These are phyloP conservation scores for Didymella sp. DNA, from an alignment of 2,329 filamentous ascomycete genomes.

Conservation along the genomic window DNA sequence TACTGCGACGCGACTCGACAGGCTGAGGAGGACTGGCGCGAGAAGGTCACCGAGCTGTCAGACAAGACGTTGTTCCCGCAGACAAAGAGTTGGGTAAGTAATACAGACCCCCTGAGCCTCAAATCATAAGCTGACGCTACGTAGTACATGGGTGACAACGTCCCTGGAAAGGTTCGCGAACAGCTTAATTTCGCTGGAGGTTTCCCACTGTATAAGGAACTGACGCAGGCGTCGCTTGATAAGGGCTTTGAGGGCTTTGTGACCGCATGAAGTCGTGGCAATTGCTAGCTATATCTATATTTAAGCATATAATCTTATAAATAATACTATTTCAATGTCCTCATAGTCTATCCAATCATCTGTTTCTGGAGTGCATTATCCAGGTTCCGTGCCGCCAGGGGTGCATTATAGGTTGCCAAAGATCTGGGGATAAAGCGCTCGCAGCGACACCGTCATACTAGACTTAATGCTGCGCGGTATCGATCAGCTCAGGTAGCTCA, in stretches of 20 bases:
- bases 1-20: conserved; percentile 52
- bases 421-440: neutral
- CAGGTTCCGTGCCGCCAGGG: neutral
- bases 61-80: conserved; percentile 52
- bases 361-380: neutral
- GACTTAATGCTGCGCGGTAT: neutral
- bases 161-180: conserved; percentile 56
- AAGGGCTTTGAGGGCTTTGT: conserved; percentile 47
- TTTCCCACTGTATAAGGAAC: conserved; percentile 50
- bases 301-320: conserved; percentile 3
- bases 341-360: neutral
- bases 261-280: conserved; percentile 29
- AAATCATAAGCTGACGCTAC: conserved; percentile 26
- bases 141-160: conserved; percentile 55
- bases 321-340: neutral
- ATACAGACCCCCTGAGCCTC: neutral
- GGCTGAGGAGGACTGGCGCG: conserved; percentile 53
- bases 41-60: conserved; percentile 50
- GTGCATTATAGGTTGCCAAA: neutral
- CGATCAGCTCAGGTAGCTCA: neutral
- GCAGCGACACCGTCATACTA: neutral
- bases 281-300: neutral
- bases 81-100: conserved; percentile 2
- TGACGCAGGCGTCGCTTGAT: conserved; percentile 50
- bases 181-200: conserved; percentile 56